A percentile compares a stretch with the other conserved stretches of the same genome.
These are phyloP conservation scores for Aspergillus ochraceoroseus DNA, from an alignment of 2,329 filamentous ascomycete genomes.

Conservation along the genomic window DNA sequence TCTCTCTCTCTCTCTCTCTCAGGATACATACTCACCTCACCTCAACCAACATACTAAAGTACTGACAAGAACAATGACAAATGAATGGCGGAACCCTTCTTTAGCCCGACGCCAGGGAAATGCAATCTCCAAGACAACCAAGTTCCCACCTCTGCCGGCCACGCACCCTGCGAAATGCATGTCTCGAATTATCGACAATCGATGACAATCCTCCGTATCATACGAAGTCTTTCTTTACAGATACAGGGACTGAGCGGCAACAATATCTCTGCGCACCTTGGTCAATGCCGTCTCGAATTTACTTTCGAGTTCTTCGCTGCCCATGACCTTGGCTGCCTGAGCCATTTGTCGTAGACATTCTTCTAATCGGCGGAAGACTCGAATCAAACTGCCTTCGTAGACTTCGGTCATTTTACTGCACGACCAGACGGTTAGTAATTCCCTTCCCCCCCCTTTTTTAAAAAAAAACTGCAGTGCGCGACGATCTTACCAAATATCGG, in stretches of 20 bases:
- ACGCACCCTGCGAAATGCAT: slow-evolving; percentile 2
- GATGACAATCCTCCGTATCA: too few species aligned
- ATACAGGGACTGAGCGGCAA: slow-evolving; percentile 90
- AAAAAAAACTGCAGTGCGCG: slow-evolving; percentile 8
- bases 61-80: slow-evolving; percentile 4
- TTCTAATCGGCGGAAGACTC: slow-evolving; percentile 90
- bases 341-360: slow-evolving; percentile 93
- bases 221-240: slow-evolving; percentile 56
- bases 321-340: slow-evolving; percentile 96
- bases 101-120: slow-evolving; percentile 23
- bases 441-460: too few species aligned
- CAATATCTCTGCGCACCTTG: slow-evolving; percentile 88
- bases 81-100: slow-evolving; percentile 14
- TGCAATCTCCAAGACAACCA: slow-evolving; percentile 19
- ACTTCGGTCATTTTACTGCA: slow-evolving; percentile 96
- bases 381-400: slow-evolving; percentile 94
- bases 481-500: slow-evolving; percentile 92
- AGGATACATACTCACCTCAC: slow-evolving; percentile 9
- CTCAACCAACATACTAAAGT: slow-evolving; percentile 5
- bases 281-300: slow-evolving; percentile 84
- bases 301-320: slow-evolving; percentile 83
- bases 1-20: neutral
- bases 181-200: neutral
- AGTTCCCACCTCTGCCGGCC: slow-evolving; percentile 8
- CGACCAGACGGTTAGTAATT: slow-evolving; percentile 15